These are phyloP conservation scores for Thamnidium elegans DNA, from an alignment of 192 early-diverging fungal species.

Conservation along the genomic window DNA sequence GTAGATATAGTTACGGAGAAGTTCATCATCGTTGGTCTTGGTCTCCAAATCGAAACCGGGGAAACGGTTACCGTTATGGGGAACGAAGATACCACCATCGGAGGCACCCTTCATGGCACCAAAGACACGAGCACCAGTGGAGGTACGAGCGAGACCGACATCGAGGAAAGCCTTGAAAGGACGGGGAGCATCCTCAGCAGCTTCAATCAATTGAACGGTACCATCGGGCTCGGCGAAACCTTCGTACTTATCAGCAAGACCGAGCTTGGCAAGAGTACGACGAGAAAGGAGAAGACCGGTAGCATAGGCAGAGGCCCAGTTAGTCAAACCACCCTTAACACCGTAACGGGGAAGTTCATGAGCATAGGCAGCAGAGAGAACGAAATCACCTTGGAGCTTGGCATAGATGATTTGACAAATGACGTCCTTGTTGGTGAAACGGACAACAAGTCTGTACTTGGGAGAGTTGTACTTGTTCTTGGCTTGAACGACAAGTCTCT, in stretches of 20 bases:
- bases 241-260: conserved; percentile 93
- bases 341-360: conserved; percentile 97
- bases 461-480: conserved; percentile 99
- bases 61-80: conserved; percentile 95
- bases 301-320: conserved; percentile 98
- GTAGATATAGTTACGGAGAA: conserved; percentile 94
- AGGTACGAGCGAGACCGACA: conserved; percentile 95
- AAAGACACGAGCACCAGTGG: conserved; percentile 96
- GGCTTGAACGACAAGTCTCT: conserved; percentile 95
- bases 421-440: conserved; percentile 98
- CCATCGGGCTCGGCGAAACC: conserved; percentile 92
- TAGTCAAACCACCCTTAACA: conserved; percentile 97
- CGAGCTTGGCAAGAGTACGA: conserved; percentile 92
- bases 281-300: conserved; percentile 97
- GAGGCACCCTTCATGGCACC: conserved; percentile 98
- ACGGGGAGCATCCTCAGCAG: conserved; percentile 85
- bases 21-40: conserved; percentile 89
- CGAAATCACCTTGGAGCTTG: conserved; percentile 96
- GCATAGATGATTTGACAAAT: conserved; percentile 96
- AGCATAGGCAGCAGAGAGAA: conserved; percentile 91
- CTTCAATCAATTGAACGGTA: conserved; percentile 82
- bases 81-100: conserved; percentile 96
- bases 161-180: conserved; percentile 99
- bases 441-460: conserved; percentile 99
- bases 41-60: conserved; percentile 87